A percentile compares a stretch with the other conserved stretches of the same genome.
Evolutionary conservation across 208 protist species (phyloP).

Genomic region (Leishmania braziliensis): DNA sequence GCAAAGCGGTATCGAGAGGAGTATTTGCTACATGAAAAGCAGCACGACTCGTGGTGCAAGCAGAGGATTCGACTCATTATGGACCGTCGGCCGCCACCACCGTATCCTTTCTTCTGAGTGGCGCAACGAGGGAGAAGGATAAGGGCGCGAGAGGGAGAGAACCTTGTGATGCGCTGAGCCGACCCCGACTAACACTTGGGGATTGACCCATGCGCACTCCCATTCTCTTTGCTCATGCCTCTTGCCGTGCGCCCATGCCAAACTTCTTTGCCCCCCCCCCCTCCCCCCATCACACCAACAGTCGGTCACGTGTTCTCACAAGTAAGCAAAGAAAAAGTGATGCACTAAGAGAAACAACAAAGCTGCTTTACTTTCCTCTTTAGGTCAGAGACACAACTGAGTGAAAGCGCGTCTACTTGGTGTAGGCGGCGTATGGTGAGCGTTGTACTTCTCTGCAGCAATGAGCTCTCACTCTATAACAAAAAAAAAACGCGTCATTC

Average conservation of each 20-base stretch:
- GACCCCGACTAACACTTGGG: neutral
- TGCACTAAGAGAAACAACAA: neutral
- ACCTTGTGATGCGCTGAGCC: neutral
- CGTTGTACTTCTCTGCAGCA: neutral
- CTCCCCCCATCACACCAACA: neutral
- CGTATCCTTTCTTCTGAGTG: slow-evolving; percentile 78
- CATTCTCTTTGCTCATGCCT: neutral
- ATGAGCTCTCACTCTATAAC: neutral
- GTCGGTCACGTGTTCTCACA: neutral
- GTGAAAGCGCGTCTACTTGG: neutral
- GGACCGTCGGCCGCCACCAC: slow-evolving; percentile 74
- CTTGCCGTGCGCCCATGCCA: neutral
- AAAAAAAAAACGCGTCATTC: too few species aligned
- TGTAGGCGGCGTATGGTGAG: neutral
- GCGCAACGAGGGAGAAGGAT: neutral
- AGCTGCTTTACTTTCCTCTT: neutral
- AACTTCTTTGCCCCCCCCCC: neutral
- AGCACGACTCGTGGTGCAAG: slow-evolving; percentile 92
- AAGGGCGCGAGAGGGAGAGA: neutral
- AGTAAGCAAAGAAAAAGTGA: neutral
- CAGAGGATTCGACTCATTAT: slow-evolving; percentile 84
- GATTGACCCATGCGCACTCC: neutral
- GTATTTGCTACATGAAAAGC: slow-evolving; percentile 80
- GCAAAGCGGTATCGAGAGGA: slow-evolving; percentile 82
- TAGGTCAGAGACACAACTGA: neutral